Evolutionary conservation across 2,329 filamentous ascomycete genomes (phyloP).

Genomic region (Clonostachys solani): DNA sequence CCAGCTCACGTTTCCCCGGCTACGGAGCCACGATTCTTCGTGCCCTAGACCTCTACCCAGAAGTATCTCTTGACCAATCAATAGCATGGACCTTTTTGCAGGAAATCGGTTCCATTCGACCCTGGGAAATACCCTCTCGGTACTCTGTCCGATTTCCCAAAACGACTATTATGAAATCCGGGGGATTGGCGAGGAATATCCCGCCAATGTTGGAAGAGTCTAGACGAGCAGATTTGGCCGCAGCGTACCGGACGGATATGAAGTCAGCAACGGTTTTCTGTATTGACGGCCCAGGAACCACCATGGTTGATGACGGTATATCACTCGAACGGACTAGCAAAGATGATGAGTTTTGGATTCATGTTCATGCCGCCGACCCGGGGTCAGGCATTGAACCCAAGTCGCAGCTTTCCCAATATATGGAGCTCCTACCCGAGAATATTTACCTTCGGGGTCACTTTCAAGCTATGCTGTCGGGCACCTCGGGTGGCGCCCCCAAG

Average conservation of each 20-base stretch:
- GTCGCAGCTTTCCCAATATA: conserved; percentile 53
- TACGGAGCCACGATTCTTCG: conserved; percentile 63
- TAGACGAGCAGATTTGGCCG: conserved; percentile 36
- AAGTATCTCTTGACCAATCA: conserved; percentile 34
- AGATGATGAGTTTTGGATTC: conserved; percentile 63
- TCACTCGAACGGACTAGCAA: conserved; percentile 59
- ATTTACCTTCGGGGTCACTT: conserved; percentile 56
- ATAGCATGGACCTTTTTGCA: conserved; percentile 64
- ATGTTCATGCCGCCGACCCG: conserved; percentile 75
- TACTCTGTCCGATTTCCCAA: conserved; percentile 55
- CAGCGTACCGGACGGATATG: conserved; percentile 52
- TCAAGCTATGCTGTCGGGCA: conserved; percentile 46
- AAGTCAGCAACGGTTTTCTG: conserved; percentile 59
- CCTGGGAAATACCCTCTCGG: conserved; percentile 65
- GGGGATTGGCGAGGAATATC: conserved; percentile 30
- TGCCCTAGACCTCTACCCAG: conserved; percentile 54
- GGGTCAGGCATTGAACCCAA: conserved; percentile 62
- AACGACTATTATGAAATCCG: conserved; percentile 34
- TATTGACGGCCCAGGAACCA: conserved; percentile 63
- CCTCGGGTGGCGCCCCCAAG: conserved; percentile 9
- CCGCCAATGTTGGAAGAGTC: conserved; percentile 20
- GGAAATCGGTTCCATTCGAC: conserved; percentile 67
- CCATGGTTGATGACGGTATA: conserved; percentile 75
- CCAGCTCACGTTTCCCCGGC: conserved; percentile 49
- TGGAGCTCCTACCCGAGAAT: conserved; percentile 56